Conservation (phyloP, 78 protist genomes). For the Emiliania huxleyi region DNA sequence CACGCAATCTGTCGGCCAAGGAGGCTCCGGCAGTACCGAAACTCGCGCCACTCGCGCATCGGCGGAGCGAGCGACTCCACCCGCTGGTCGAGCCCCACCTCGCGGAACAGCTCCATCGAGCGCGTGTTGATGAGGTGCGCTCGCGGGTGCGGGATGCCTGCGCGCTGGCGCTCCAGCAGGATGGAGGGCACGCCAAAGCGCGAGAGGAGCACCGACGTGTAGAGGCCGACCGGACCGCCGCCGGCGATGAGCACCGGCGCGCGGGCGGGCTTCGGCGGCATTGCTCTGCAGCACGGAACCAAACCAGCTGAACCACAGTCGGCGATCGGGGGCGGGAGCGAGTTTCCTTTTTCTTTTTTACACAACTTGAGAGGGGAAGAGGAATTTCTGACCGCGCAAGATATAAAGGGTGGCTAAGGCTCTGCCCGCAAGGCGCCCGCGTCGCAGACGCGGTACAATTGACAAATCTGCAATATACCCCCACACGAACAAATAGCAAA, state of each 20-base stretch:
- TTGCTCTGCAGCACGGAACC: too few relatives aligned
- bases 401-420: too few relatives aligned
- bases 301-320: too few relatives aligned
- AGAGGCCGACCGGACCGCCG: conserved; percentile 38
- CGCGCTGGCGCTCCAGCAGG: background rate
- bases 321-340: too few relatives aligned
- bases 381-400: too few relatives aligned
- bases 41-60: background rate
- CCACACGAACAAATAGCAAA: too few relatives aligned
- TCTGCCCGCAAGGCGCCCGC: too few relatives aligned
- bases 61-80: background rate
- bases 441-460: too few relatives aligned
- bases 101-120: background rate
- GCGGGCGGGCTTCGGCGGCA: too few relatives aligned
- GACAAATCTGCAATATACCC: too few relatives aligned
- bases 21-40: background rate
- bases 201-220: background rate
- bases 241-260: background rate
- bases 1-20: background rate
- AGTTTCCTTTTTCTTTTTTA: too few relatives aligned
- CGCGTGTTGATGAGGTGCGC: conserved; percentile 15
- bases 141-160: background rate
- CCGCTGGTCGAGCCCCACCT: background rate
- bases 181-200: background rate
- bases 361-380: too few relatives aligned